Conservation (phyloP, 208 protist species). For the Wallacemonas collosoma region DNA sequence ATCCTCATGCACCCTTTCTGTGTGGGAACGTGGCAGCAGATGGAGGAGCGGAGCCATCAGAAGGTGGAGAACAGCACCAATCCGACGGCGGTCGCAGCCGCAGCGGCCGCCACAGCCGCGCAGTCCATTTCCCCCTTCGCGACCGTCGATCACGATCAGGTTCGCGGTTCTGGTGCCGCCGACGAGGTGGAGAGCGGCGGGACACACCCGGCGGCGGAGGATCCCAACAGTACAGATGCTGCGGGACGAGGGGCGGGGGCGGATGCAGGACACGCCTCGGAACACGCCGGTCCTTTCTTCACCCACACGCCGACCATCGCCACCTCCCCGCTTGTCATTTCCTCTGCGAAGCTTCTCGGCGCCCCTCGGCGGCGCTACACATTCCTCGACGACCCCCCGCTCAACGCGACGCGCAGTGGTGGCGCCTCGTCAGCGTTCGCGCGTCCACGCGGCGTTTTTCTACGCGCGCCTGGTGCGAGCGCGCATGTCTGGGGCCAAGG, state of each 20-base stretch:
- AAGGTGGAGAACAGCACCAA: constrained; percentile 2
- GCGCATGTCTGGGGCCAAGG: constrained; percentile 13
- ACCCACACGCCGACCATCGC: neutral
- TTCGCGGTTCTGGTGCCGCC: no score
- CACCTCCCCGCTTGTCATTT: neutral
- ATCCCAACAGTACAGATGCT: neutral
- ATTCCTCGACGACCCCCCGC: neutral
- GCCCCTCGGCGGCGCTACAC: neutral
- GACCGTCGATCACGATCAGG: no score
- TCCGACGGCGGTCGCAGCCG: constrained; percentile 5
- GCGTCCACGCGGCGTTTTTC: constrained; percentile 8
- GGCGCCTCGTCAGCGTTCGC: constrained; percentile 2
- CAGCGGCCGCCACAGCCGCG: constrained; percentile 24
- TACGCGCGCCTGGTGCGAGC: constrained; percentile 1
- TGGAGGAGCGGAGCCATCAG: constrained; percentile 5
- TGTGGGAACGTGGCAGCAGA: constrained; percentile 9
- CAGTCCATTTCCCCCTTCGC: neutral
- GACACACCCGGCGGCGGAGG: neutral
- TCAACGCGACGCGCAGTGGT: neutral
- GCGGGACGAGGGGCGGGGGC: no score
- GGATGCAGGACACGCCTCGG: neutral
- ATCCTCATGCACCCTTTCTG: constrained; percentile 77
- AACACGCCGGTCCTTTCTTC: no score
- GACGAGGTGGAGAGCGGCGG: no score
- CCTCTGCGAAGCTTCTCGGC: neutral